Percentiles rank a stretch among this genome's conserved stretches.
phyloP scores from a whole-genome alignment of 495 filamentous ascomycete genomes.

The Podospora sp. region DNA sequence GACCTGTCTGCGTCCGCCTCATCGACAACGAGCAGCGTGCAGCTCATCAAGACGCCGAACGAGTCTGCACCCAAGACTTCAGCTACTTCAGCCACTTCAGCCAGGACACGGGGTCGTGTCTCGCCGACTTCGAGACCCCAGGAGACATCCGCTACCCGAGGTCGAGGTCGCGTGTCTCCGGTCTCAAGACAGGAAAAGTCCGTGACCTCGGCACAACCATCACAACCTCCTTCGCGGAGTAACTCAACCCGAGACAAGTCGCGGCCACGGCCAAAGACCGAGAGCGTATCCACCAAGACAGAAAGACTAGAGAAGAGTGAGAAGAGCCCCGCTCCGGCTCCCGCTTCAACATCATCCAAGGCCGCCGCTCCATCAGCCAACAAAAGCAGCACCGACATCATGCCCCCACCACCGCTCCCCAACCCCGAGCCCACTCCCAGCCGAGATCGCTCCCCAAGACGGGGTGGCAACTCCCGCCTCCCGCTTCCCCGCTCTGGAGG shows the following conservation, averaged over 20 bases:
- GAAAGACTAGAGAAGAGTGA: not conserved
- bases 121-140: conserved; percentile 9
- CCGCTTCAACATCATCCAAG: not conserved
- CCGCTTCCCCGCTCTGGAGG: conserved; percentile 39
- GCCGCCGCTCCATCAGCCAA: not conserved
- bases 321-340: not conserved
- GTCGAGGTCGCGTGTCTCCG: not conserved
- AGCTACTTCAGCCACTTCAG: not conserved
- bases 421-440: conserved; percentile 23
- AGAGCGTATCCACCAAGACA: not conserved
- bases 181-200: not conserved
- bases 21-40: conserved; percentile 23
- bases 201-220: not conserved
- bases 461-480: conserved; percentile 42
- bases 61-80: conserved; percentile 12
- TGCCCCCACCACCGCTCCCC: conserved; percentile 16
- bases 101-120: not conserved
- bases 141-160: not conserved
- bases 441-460: conserved; percentile 24
- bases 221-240: not conserved
- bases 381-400: conserved; percentile 3
- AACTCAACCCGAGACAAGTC: not conserved
- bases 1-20: conserved; percentile 26
- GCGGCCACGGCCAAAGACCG: not conserved
- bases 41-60: conserved; percentile 23